phyloP scores from a whole-genome alignment of 345 rosid species.

The Hibiscus syriacus region DNA sequence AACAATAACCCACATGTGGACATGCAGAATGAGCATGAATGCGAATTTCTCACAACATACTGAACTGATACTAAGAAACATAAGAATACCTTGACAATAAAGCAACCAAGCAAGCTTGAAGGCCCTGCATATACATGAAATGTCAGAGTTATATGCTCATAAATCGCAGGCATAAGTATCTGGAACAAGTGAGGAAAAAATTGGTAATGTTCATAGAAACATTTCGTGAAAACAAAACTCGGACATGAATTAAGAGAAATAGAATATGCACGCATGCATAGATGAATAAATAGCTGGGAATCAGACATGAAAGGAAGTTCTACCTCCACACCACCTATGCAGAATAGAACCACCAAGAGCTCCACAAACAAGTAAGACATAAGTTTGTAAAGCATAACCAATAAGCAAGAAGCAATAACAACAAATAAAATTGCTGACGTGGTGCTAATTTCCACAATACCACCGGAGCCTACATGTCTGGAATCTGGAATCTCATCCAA shows the following conservation, averaged over 20 bases:
- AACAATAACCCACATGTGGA: constrained; percentile 2
- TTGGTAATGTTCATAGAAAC: not conserved
- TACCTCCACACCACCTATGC: constrained; percentile 98
- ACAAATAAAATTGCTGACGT: constrained; percentile 73
- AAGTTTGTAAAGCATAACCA: constrained; percentile 77
- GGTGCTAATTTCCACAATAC: constrained; percentile 72
- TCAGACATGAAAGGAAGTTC: constrained; percentile 8
- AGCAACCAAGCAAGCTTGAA: constrained; percentile 96
- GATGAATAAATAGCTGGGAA: not conserved
- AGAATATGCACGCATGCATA: not conserved
- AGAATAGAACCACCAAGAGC: constrained; percentile 90
- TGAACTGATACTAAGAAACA: constrained; percentile 1
- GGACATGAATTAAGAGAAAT: not conserved
- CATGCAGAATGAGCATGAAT: not conserved
- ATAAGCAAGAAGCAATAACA: constrained; percentile 86
- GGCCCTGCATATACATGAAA: constrained; percentile 53
- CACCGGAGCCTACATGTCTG: constrained; percentile 36
- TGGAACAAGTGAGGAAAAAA: not conserved
- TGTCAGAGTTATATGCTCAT: constrained; percentile 5
- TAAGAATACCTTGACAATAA: constrained; percentile 61
- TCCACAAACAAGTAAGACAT: constrained; percentile 91
- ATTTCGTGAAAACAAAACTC: not conserved
- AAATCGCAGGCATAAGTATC: not conserved
- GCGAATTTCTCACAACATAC: not conserved
- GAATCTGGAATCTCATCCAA: constrained; percentile 48